Percentiles rank a stretch among this genome's conserved stretches.
Conservation (phyloP, 2,329 filamentous ascomycete genomes). For the Venturia nashicola region DNA sequence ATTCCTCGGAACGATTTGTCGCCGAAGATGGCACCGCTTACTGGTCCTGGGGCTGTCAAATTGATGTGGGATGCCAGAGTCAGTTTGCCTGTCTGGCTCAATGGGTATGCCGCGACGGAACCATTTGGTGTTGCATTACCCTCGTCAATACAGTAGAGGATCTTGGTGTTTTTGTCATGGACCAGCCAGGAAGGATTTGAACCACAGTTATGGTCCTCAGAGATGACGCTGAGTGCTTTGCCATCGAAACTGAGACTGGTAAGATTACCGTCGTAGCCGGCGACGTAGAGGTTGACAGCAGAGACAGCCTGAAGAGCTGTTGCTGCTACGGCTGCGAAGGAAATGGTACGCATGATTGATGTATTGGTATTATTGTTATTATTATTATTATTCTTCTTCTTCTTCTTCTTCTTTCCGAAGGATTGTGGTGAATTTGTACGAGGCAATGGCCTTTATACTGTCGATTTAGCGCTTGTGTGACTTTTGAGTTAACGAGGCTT, state of each 20-base stretch:
- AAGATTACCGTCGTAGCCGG: constrained; percentile 34
- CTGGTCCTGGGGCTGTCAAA: constrained; percentile 25
- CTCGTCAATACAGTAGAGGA: constrained; percentile 51
- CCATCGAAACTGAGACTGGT: constrained; percentile 25
- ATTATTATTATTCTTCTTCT: no score
- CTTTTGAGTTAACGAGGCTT: not conserved
- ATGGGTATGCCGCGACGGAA: constrained; percentile 29
- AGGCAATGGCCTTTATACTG: not conserved
- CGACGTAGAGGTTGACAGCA: constrained; percentile 28
- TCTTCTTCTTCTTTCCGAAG: no score
- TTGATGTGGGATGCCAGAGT: constrained; percentile 21
- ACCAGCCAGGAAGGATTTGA: constrained; percentile 49
- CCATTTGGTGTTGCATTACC: constrained; percentile 36
- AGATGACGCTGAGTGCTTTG: constrained; percentile 24
- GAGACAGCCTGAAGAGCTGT: constrained; percentile 1
- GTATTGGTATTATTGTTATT: not conserved
- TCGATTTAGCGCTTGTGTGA: not conserved
- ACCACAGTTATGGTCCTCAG: constrained; percentile 37
- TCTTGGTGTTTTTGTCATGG: constrained; percentile 35
- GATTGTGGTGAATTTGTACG: no score
- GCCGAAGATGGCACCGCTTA: constrained; percentile 30
- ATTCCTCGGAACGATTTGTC: constrained; percentile 21
- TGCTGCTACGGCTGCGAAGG: not conserved
- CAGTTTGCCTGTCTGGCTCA: constrained; percentile 27
- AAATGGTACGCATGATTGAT: not conserved